These are phyloP conservation scores for Capronia epimyces DNA, from an alignment of 2,329 filamentous ascomycete species.

Conservation along the genomic window DNA sequence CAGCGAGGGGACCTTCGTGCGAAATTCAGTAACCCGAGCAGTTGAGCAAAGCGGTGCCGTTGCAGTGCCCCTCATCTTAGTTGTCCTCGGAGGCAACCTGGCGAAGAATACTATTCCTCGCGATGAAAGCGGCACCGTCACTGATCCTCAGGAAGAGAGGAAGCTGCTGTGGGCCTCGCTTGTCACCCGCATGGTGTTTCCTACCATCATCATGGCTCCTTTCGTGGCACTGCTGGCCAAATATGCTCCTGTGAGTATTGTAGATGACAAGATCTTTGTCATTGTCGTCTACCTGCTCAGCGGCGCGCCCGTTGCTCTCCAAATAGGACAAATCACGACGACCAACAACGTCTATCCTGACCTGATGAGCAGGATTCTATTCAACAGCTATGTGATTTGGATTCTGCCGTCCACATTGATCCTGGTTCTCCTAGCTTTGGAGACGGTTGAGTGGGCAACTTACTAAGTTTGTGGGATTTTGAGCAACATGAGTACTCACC, in stretches of 20 bases:
- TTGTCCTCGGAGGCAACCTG: slow-evolving; percentile 90
- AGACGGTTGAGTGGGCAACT: slow-evolving; percentile 82
- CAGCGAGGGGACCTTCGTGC: slow-evolving; percentile 77
- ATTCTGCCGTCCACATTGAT: slow-evolving; percentile 89
- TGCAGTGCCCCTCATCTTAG: slow-evolving; percentile 88
- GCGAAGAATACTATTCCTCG: slow-evolving; percentile 81
- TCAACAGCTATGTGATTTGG: slow-evolving; percentile 97
- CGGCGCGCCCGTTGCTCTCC: slow-evolving; percentile 85
- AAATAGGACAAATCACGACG: slow-evolving; percentile 96
- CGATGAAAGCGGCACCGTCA: slow-evolving; percentile 59
- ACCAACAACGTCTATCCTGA: slow-evolving; percentile 94
- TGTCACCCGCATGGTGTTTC: slow-evolving; percentile 84
- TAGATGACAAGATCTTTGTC: slow-evolving; percentile 96
- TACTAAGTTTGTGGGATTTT: slow-evolving; percentile 37
- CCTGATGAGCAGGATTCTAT: slow-evolving; percentile 86
- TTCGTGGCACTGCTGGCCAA: slow-evolving; percentile 82
- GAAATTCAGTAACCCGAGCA: slow-evolving; percentile 86
- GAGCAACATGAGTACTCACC: slow-evolving; percentile 50
- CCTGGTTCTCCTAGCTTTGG: slow-evolving; percentile 83
- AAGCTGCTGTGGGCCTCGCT: slow-evolving; percentile 81
- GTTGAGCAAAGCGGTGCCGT: slow-evolving; percentile 81
- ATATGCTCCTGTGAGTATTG: slow-evolving; percentile 83
- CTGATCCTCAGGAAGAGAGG: slow-evolving; percentile 62
- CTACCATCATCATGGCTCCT: slow-evolving; percentile 86
- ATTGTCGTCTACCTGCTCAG: slow-evolving; percentile 96